Base-by-base conservation (phyloP, 2,329 filamentous ascomycete species). In the Colletotrichum navitas region DNA sequence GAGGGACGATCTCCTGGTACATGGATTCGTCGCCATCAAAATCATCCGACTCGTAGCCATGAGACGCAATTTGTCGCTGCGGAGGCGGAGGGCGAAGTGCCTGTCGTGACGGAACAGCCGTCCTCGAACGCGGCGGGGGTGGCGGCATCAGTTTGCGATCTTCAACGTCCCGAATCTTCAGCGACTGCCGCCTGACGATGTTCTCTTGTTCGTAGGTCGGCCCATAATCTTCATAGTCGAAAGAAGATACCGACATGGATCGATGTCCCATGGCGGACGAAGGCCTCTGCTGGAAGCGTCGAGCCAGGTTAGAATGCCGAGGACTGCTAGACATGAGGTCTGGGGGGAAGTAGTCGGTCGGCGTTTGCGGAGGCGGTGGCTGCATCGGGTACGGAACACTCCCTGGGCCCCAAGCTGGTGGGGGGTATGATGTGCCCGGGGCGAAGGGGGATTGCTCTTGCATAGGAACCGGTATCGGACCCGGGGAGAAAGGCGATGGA, bases 141-240 rank as follows among this genome's bases (percentile, higher is more conserved):
- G 86, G 86, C 29, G 87, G 86, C 86, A 88, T 87, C 39, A 81
- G 80, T 61, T 76, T 79, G 41, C 83, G 81, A 63, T 86, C 85
- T 1, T 87, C 83, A 0, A 85, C 81, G 10, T 80, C 76, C 66
- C 82, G 84, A 76, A 79, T 83, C 16, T 79, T 79, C 43, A 80
- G 76, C 1, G 86, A 87, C n/a, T 82, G 74, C 29, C 84, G 83
- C 34, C 85, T 81, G 6, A 78, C 59, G 1, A 85, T 71, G 36
- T 81, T 77, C 5, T 84, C 80, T 14, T 83, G 81, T 2, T 85
- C 83, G 59, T 83, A 85, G 18, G 52, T 55, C 16, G 49, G 49
- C 12, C 39, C 61, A 21, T 63, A 63, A 4, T 84, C 83, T 14
- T 83, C 81, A 2, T 80, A 78, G 3, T 75, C 78, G 64, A 83